A percentile compares a stretch with the other conserved stretches of the same genome.
phyloP scores from a whole-genome alignment of 306 rosid genomes.

The Quercus variabilis region DNA sequence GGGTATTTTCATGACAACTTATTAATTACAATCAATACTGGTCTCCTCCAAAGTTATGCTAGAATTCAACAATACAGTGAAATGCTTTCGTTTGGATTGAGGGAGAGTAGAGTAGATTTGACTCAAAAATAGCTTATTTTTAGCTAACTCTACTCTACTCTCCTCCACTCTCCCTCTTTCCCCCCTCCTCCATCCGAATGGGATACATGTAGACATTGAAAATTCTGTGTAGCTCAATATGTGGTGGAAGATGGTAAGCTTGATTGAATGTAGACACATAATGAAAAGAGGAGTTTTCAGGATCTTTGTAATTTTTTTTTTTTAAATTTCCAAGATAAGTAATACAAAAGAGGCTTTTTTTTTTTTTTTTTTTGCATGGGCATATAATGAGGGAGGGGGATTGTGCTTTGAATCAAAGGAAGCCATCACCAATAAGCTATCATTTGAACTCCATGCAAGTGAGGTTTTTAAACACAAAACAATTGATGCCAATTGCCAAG shows the following conservation, averaged over 20 bases:
- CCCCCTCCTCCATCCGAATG: too few species aligned
- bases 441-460: neutral
- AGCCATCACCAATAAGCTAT: too few species aligned
- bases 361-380: too few species aligned
- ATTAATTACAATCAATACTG: neutral
- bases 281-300: neutral
- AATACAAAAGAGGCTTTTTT: neutral
- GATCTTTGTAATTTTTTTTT: neutral
- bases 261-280: neutral
- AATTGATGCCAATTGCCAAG: neutral
- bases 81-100: neutral
- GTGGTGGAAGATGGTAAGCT: neutral
- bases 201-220: neutral
- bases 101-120: too few species aligned
- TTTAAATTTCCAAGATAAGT: neutral
- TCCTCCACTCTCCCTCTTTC: too few species aligned
- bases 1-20: neutral
- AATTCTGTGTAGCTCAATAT: neutral
- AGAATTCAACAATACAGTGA: neutral
- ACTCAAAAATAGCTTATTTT: too few species aligned
- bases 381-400: too few species aligned
- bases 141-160: too few species aligned
- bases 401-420: too few species aligned
- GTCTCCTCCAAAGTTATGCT: neutral
- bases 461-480: neutral